Conservation (phyloP, 495 filamentous ascomycete genomes). For the Parathielavia appendiculata region DNA sequence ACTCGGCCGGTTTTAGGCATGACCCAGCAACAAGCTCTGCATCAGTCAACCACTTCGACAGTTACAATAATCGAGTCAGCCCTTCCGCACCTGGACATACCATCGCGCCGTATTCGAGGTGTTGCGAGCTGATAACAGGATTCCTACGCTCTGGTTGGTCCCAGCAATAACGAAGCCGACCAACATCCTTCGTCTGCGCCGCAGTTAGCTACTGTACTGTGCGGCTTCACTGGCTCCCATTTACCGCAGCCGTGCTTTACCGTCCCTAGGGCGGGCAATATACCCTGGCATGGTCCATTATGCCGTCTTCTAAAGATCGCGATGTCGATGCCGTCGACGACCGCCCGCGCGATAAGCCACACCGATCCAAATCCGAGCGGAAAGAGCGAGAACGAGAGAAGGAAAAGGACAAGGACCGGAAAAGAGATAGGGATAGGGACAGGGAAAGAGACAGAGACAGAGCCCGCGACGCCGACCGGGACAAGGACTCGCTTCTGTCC, state of each 20-base stretch:
- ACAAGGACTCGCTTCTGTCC: conserved; percentile 24
- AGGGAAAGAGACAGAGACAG: conserved; percentile 24
- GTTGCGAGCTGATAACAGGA: neutral
- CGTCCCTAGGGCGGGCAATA: conserved; percentile 25
- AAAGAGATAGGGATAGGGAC: conserved; percentile 22
- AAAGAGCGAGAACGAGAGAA: conserved; percentile 29
- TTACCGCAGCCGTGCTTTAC: conserved; percentile 20
- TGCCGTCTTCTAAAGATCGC: conserved; percentile 45
- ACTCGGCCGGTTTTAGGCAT: conserved; percentile 1
- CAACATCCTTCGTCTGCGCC: conserved; percentile 14
- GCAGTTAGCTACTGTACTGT: conserved; percentile 9
- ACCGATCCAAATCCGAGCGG: conserved; percentile 33
- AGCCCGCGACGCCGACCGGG: conserved; percentile 24
- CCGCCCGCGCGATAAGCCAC: conserved; percentile 38
- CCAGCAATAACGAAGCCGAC: neutral
- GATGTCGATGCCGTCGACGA: conserved; percentile 38
- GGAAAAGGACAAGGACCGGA: conserved; percentile 19
- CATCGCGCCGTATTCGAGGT: neutral
- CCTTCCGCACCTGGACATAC: neutral
- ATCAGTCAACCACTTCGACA: neutral
- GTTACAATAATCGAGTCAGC: neutral
- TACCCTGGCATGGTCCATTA: conserved; percentile 38
- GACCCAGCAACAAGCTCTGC: neutral
- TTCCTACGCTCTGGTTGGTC: conserved; percentile 6
- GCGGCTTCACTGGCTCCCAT: neutral